Evolutionary conservation across 2,329 filamentous ascomycete genomes (phyloP).

Genomic region (Tympanopsis confertula): DNA sequence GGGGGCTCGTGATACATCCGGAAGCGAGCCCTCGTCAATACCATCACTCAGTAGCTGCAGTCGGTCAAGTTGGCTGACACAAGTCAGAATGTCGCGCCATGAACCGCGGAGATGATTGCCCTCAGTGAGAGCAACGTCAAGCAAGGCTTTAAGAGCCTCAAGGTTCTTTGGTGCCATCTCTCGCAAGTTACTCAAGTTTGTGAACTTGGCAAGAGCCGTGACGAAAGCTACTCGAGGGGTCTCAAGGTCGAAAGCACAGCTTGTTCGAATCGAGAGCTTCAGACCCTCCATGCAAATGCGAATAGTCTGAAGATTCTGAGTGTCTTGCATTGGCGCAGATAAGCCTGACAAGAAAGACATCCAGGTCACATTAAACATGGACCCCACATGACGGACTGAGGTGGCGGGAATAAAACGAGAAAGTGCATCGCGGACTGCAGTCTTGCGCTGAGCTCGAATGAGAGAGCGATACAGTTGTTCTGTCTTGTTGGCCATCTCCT

Average conservation of each 20-base stretch:
- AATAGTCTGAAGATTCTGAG: constrained; percentile 84
- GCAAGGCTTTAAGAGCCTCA: constrained; percentile 79
- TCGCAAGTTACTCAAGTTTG: constrained; percentile 87
- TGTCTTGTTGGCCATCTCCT: constrained; percentile 68
- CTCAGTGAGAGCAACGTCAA: constrained; percentile 86
- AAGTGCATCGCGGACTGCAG: constrained; percentile 50
- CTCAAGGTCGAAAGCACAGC: constrained; percentile 83
- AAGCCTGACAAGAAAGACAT: constrained; percentile 97
- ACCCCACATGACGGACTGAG: constrained; percentile 86
- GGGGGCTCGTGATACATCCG: constrained; percentile 78
- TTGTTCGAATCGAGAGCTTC: constrained; percentile 84
- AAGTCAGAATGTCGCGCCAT: constrained; percentile 91
- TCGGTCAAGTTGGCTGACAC: constrained; percentile 88
- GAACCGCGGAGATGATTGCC: constrained; percentile 81
- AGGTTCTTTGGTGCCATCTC: constrained; percentile 95
- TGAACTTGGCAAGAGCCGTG: constrained; percentile 81
- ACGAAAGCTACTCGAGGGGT: constrained; percentile 94
- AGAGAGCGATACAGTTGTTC: constrained; percentile 87
- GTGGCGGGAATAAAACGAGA: constrained; percentile 81
- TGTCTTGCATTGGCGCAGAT: constrained; percentile 85
- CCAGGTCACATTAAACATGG: constrained; percentile 98
- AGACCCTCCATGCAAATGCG: constrained; percentile 89
- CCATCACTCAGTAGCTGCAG: constrained; percentile 91
- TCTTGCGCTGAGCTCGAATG: constrained; percentile 77
- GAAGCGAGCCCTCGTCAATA: constrained; percentile 82